Percentiles rank a stretch among this genome's conserved stretches.
Evolutionary conservation across 139 green algal species (phyloP).

Genomic region (Yamagishiella unicocca): DNA sequence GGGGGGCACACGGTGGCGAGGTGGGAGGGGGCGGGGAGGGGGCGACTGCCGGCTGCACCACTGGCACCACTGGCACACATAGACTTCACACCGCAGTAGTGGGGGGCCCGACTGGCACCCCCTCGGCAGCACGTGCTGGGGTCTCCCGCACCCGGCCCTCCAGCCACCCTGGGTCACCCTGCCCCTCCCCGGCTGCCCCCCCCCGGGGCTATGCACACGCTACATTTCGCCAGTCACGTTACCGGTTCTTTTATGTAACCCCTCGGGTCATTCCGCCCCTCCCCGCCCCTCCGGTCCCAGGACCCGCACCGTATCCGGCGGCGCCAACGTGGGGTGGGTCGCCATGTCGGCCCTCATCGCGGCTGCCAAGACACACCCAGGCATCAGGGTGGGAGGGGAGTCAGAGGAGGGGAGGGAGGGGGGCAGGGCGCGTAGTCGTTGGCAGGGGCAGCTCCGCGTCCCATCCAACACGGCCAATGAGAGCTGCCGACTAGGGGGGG

Average conservation of each 20-base stretch:
- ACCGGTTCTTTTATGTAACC: too few species aligned
- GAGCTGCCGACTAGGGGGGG: too few species aligned
- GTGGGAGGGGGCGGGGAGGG: neutral
- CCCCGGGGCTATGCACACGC: too few species aligned
- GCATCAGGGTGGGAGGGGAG: slow-evolving; percentile 12
- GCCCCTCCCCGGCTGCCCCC: slow-evolving; percentile 40
- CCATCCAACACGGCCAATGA: too few species aligned
- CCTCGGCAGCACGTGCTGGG: too few species aligned
- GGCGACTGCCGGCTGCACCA: neutral
- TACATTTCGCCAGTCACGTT: too few species aligned
- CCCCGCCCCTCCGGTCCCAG: neutral
- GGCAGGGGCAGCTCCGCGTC: too few species aligned
- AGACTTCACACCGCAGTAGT: too few species aligned
- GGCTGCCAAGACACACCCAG: slow-evolving; percentile 23
- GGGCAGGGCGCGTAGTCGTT: too few species aligned
- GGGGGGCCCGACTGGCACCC: too few species aligned
- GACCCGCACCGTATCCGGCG: slow-evolving; percentile 40
- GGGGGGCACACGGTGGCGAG: slow-evolving; percentile 67
- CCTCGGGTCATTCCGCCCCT: neutral
- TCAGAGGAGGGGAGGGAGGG: neutral
- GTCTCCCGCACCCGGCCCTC: too few species aligned
- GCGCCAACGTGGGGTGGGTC: slow-evolving; percentile 71
- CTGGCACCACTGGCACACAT: too few species aligned
- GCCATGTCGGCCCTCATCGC: slow-evolving; percentile 65
- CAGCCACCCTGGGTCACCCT: neutral